These are phyloP conservation scores for Phoma sp. DNA, from an alignment of 2,329 filamentous ascomycete genomes.

Conservation along the genomic window DNA sequence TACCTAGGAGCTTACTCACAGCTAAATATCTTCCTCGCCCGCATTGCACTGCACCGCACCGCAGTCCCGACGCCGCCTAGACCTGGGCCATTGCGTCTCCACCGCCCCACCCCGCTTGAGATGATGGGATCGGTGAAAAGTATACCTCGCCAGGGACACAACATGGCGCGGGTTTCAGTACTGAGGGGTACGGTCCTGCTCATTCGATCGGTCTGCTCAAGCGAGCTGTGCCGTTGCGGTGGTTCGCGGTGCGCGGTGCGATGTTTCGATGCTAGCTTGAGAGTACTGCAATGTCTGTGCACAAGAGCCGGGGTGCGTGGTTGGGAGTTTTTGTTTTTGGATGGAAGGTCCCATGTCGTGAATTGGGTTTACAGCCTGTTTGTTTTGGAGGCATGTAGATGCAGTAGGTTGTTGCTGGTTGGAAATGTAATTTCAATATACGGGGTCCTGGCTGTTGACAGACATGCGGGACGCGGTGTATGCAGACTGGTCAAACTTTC, in stretches of 20 bases:
- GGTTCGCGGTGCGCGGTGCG: constrained; percentile 6
- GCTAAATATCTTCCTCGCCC: too few relatives aligned
- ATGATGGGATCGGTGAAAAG: constrained; percentile 9
- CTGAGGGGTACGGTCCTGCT: neutral
- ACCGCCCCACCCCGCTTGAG: constrained; percentile 14
- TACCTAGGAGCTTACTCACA: too few relatives aligned
- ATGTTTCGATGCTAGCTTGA: neutral
- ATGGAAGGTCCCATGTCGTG: neutral
- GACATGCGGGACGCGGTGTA: neutral
- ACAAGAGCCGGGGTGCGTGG: neutral
- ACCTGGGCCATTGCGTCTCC: constrained; percentile 9
- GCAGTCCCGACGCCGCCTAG: constrained; percentile 7
- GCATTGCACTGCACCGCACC: neutral
- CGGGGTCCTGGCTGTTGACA: neutral
- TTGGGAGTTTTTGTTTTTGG: neutral
- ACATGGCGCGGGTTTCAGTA: constrained; percentile 7
- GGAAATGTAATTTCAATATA: neutral
- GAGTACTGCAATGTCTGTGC: neutral
- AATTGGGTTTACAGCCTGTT: neutral
- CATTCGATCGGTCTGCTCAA: constrained; percentile 3
- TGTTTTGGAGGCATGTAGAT: neutral
- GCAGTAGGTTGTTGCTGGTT: neutral
- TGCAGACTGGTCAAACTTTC: neutral
- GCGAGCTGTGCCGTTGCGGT: neutral
- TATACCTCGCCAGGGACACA: constrained; percentile 7